Conservation (phyloP, 176 grass and related monocot species). For the Melocanna baccifera region DNA sequence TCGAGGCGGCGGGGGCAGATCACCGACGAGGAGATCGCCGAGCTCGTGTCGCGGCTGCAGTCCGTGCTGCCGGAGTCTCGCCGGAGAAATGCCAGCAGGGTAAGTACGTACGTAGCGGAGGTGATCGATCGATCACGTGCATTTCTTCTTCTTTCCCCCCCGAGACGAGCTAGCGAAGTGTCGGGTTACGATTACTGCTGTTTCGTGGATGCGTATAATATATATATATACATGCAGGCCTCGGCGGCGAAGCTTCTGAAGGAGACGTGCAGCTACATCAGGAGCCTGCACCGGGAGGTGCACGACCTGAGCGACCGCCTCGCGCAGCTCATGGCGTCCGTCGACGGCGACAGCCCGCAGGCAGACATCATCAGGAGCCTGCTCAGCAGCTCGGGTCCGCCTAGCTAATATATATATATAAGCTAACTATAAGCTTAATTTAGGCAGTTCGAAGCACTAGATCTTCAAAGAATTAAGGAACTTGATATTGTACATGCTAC, state of each 20-base stretch:
- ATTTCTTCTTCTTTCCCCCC: no score
- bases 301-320: slow-evolving; percentile 35
- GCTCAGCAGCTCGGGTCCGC: neutral
- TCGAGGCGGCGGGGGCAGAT: neutral
- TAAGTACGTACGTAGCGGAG: no score
- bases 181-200: no score
- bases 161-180: no score
- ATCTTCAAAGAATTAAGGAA: no score
- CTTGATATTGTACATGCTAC: no score
- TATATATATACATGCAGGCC: slow-evolving; percentile 9
- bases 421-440: neutral
- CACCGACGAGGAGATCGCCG: neutral
- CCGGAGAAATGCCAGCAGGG: neutral
- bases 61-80: neutral
- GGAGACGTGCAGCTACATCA: slow-evolving; percentile 52
- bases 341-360: slow-evolving; percentile 34
- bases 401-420: neutral
- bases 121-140: neutral
- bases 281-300: slow-evolving; percentile 40
- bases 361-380: slow-evolving; percentile 41
- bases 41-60: neutral
- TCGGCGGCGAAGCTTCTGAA: slow-evolving; percentile 36
- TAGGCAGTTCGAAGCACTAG: neutral
- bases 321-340: slow-evolving; percentile 30
- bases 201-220: neutral